Evolutionary conservation across 306 rosid genomes (phyloP).

Genomic region (Trifolium pratense): DNA sequence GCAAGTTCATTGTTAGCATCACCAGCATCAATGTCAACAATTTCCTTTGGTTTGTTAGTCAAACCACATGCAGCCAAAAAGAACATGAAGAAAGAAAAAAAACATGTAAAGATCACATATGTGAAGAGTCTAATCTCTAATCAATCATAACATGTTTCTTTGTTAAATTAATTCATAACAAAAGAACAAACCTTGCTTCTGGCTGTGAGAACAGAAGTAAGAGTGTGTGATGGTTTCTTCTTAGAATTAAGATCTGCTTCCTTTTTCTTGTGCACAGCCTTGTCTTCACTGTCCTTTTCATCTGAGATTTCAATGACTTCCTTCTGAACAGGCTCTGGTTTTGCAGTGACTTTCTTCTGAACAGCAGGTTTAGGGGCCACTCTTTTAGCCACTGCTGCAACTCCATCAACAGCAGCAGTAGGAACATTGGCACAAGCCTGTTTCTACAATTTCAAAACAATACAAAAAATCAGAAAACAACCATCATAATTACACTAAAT

Average conservation of each 20-base stretch:
- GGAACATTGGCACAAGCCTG: constrained; percentile 57
- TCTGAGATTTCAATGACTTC: constrained; percentile 55
- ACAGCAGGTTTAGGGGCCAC: constrained; percentile 55
- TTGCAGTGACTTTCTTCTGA: constrained; percentile 49
- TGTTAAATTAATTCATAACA: not conserved
- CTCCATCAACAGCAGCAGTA: constrained; percentile 48
- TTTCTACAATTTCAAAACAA: constrained; percentile 52
- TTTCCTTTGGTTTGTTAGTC: constrained; percentile 70
- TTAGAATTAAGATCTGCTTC: constrained; percentile 52
- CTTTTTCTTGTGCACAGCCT: constrained; percentile 51
- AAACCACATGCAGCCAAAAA: constrained; percentile 76
- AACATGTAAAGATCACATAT: not conserved
- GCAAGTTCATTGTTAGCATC: constrained; percentile 75
- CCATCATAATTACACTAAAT: not conserved
- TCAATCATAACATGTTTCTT: not conserved
- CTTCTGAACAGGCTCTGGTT: constrained; percentile 57
- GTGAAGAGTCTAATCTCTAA: not conserved
- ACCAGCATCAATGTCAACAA: constrained; percentile 72
- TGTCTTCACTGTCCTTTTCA: constrained; percentile 39
- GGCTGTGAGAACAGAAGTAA: constrained; percentile 75
- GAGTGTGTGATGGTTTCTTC: constrained; percentile 65
- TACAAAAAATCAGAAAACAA: not conserved
- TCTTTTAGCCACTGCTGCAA: constrained; percentile 48
- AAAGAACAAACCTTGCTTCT: constrained; percentile 70
- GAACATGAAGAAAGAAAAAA: not conserved